Evolutionary conservation across 805 yeast species (phyloP), one percentile per base, ranked within the genome.

Genomic region (Cyberlindnera lachancei): DNA sequence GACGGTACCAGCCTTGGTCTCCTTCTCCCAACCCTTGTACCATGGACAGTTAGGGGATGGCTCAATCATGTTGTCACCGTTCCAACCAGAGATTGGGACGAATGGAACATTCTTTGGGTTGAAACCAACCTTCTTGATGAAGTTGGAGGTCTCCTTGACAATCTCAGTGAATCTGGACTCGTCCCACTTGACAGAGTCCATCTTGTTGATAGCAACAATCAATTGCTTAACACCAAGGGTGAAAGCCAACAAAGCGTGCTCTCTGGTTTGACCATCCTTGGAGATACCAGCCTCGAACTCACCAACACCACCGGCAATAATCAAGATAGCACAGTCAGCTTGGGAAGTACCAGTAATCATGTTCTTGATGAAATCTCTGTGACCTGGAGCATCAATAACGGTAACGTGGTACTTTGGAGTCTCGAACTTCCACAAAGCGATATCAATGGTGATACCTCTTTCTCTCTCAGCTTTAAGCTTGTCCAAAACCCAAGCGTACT

Each of bases 401-500:
- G 94, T 84, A 60, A 83, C 92, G 64, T 81, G 75, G 82, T 78
- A 84, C 70, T 80, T 83, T 63, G 92, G 92, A 68, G 94, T 83
- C 73, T 82, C 90, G 83, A 83, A 84, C 75, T 83, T 19, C 21
- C 21, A 19, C 21, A 19, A 19, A 19, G 21, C 21, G 21, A 19
- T 19, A 19, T 19, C 21, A 19, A 19, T 19, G 21, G 21, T 19
- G 21, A 19, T 19, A 19, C 21, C 21, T 19, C 21, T 19, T 19
- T 19, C 21, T 19, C 21, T 19, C 21, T 19, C 21, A 19, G 21
- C 21, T 19, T 19, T 19, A 19, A 19, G 74, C 72, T 85, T 85
- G 77, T 85, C 95, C 61, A 84, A 73, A 58, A 84, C 94, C 95
- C 95, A 84, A 64, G 95, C 95, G 90, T 84, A 84, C 76, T 85